Evolutionary conservation across 768 basidiomycete species (phyloP).

Genomic region (Lactarius hengduanensis): DNA sequence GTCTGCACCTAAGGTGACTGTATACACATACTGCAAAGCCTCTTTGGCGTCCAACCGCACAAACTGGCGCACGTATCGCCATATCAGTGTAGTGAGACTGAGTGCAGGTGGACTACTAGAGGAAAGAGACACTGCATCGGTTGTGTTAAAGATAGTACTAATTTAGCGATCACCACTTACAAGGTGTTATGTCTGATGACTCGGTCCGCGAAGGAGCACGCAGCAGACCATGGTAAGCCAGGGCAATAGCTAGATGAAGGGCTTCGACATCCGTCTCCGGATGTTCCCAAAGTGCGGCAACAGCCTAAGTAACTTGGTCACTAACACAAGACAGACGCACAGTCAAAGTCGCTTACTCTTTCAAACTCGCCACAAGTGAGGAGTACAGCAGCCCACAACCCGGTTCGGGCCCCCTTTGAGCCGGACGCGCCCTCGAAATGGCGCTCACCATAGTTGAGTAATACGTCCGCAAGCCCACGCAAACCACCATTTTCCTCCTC

Average conservation of each 20-base stretch:
- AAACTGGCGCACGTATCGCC: slow-evolving; percentile 92
- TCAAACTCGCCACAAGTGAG: slow-evolving; percentile 95
- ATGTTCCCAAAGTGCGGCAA: slow-evolving; percentile 87
- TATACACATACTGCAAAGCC: slow-evolving; percentile 93
- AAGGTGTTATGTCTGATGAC: slow-evolving; percentile 77
- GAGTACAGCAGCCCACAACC: slow-evolving; percentile 79
- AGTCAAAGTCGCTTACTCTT: slow-evolving; percentile 49
- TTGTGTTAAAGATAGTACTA: neutral
- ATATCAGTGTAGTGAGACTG: slow-evolving; percentile 80
- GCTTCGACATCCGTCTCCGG: slow-evolving; percentile 88
- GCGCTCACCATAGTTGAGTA: slow-evolving; percentile 75
- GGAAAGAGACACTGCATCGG: slow-evolving; percentile 60
- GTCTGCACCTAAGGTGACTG: slow-evolving; percentile 75
- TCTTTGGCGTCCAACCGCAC: slow-evolving; percentile 91
- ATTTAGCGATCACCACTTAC: slow-evolving; percentile 43
- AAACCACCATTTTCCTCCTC: slow-evolving; percentile 81
- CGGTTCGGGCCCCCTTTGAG: slow-evolving; percentile 57
- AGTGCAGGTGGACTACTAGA: slow-evolving; percentile 69
- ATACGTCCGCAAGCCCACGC: slow-evolving; percentile 67
- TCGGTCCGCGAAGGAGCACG: slow-evolving; percentile 80
- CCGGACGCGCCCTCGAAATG: slow-evolving; percentile 72
- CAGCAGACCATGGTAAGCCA: slow-evolving; percentile 91
- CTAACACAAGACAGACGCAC: neutral
- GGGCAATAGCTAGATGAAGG: slow-evolving; percentile 87
- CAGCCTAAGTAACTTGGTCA: slow-evolving; percentile 54